phyloP scores from a whole-genome alignment of 805 yeast genomes.

The Saccharomycopsis selenospora region DNA sequence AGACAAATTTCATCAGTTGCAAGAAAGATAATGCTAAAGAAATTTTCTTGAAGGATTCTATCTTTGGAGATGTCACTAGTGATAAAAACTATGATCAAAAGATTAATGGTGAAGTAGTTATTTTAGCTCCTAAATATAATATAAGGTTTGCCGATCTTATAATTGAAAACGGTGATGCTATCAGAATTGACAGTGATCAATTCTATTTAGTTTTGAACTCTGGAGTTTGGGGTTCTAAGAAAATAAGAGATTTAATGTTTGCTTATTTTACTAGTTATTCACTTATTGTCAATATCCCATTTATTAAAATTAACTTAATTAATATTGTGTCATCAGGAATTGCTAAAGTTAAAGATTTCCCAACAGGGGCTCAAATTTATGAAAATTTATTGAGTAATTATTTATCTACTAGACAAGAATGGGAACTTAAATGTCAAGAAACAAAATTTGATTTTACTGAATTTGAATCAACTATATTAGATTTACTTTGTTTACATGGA shows the following conservation, averaged over 20 bases:
- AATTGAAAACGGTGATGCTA: slow-evolving; percentile 33
- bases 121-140: slow-evolving; percentile 64
- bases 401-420: slow-evolving; percentile 37
- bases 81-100: slow-evolving; percentile 30
- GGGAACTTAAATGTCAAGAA: slow-evolving; percentile 37
- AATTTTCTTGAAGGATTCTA: slow-evolving; percentile 39
- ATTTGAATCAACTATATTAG: slow-evolving; percentile 52
- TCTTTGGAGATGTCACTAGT: slow-evolving; percentile 42
- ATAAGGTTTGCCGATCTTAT: slow-evolving; percentile 35
- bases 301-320: slow-evolving; percentile 47
- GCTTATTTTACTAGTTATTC: slow-evolving; percentile 71
- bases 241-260: slow-evolving; percentile 49
- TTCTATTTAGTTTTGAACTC: slow-evolving; percentile 31
- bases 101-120: slow-evolving; percentile 32
- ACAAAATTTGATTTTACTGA: slow-evolving; percentile 44
- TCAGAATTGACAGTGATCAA: slow-evolving; percentile 44
- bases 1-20: slow-evolving; percentile 48
- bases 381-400: slow-evolving; percentile 40
- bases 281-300: slow-evolving; percentile 41
- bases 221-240: slow-evolving; percentile 36
- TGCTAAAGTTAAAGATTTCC: slow-evolving; percentile 34
- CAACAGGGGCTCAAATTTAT: slow-evolving; percentile 41
- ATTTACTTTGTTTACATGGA: slow-evolving; percentile 52
- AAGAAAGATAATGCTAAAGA: slow-evolving; percentile 24
- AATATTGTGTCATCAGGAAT: slow-evolving; percentile 35